These are phyloP conservation scores for Eucalyptus regnans DNA, from an alignment of 345 rosid species.

Conservation along the genomic window DNA sequence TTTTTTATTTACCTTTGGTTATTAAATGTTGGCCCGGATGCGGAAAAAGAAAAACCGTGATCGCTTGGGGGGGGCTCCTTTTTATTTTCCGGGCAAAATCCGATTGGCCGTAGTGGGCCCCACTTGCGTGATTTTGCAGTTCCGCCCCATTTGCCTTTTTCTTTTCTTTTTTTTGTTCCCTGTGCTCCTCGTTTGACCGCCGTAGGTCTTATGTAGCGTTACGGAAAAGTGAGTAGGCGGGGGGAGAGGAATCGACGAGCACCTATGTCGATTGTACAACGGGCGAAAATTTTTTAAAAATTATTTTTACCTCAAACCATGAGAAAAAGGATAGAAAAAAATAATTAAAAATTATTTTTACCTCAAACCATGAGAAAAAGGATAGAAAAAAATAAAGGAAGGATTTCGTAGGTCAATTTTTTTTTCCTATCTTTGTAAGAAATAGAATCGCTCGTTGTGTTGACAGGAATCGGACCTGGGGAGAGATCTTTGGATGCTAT, in stretches of 20 bases:
- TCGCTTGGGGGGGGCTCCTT: neutral
- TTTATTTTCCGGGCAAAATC: neutral
- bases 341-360: too few species aligned
- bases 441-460: fast-evolving
- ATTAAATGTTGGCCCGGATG: neutral
- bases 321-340: too few species aligned
- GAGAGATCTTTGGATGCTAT: neutral
- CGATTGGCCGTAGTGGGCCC: neutral
- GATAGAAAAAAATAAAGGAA: neutral
- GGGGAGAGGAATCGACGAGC: neutral
- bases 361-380: too few species aligned
- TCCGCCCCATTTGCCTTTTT: neutral
- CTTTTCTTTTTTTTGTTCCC: neutral
- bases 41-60: neutral
- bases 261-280: neutral
- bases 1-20: neutral
- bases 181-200: neutral
- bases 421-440: neutral
- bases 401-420: neutral
- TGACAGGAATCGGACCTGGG: fast-evolving
- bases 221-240: neutral
- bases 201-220: neutral
- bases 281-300: neutral
- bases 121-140: neutral
- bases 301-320: neutral